Percentiles rank a stretch among this genome's conserved stretches.
Evolutionary conservation across 352 stramenopile genomes (phyloP).

Genomic region (Elongisporangium undulatum): DNA sequence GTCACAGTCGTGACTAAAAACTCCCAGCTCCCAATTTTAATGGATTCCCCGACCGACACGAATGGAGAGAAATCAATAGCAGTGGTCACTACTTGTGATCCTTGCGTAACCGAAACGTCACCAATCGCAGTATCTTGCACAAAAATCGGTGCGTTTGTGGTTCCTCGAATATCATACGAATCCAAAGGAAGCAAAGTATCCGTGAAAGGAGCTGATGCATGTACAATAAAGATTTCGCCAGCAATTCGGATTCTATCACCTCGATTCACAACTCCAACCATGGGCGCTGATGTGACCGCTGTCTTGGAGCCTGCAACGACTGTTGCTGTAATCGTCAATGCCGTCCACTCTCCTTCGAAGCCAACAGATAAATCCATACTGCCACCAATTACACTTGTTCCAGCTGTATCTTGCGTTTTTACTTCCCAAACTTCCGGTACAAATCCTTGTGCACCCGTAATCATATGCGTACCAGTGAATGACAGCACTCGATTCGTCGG

Average conservation of each 20-base stretch:
- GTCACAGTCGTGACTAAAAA: slow-evolving; percentile 37
- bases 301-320: slow-evolving; percentile 48
- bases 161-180: slow-evolving; percentile 60
- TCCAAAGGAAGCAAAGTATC: slow-evolving; percentile 58
- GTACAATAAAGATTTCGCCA: slow-evolving; percentile 56
- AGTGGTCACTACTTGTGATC: slow-evolving; percentile 29
- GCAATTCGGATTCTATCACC: slow-evolving; percentile 53
- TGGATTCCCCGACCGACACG: slow-evolving; percentile 35
- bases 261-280: slow-evolving; percentile 69
- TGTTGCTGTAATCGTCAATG: slow-evolving; percentile 22
- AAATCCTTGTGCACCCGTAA: slow-evolving; percentile 34
- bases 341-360: slow-evolving; percentile 53
- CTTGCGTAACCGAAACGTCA: slow-evolving; percentile 41
- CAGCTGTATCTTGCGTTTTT: slow-evolving; percentile 27
- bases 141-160: slow-evolving; percentile 21
- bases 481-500: slow-evolving; percentile 50
- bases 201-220: slow-evolving; percentile 64
- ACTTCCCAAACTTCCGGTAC: slow-evolving; percentile 68
- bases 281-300: slow-evolving; percentile 29
- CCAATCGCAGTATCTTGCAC: slow-evolving; percentile 64
- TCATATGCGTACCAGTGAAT: slow-evolving; percentile 37
- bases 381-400: slow-evolving; percentile 34
- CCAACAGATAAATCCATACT: slow-evolving; percentile 71
- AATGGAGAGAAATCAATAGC: slow-evolving; percentile 31
- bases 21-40: slow-evolving; percentile 50